Percentiles rank a stretch among this genome's conserved stretches.
Evolutionary conservation across 169 alveolate species (phyloP).

Genomic region (Cryptosporidium canis): DNA sequence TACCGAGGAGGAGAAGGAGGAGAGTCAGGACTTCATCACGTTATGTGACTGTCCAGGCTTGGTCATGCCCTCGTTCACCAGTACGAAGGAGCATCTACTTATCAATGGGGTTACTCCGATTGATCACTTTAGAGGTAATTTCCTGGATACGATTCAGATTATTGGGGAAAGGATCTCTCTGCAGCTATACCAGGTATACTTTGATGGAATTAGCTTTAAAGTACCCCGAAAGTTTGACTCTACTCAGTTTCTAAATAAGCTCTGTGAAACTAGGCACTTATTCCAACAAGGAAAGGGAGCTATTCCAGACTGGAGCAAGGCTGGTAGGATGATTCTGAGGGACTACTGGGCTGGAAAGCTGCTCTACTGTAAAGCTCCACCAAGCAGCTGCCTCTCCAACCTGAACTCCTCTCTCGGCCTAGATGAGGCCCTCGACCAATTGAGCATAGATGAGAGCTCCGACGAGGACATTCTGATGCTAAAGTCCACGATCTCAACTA

Average conservation of each 20-base stretch:
- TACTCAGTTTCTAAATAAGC: slow-evolving; percentile 78
- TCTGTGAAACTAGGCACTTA: slow-evolving; percentile 83
- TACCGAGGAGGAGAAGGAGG: slow-evolving; percentile 26
- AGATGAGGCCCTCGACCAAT: slow-evolving; percentile 26
- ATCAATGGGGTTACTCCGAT: slow-evolving; percentile 96
- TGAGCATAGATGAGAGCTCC: neutral
- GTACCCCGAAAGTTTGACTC: slow-evolving; percentile 73
- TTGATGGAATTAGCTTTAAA: slow-evolving; percentile 70
- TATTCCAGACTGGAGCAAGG: slow-evolving; percentile 92
- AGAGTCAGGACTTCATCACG: slow-evolving; percentile 76
- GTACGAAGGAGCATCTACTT: slow-evolving; percentile 95
- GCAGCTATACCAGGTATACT: slow-evolving; percentile 82
- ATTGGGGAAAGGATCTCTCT: slow-evolving; percentile 92
- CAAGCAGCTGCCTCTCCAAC: slow-evolving; percentile 77
- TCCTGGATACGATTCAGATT: slow-evolving; percentile 91
- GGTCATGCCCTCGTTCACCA: slow-evolving; percentile 96
- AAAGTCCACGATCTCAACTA: neutral
- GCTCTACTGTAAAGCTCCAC: slow-evolving; percentile 86
- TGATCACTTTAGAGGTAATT: slow-evolving; percentile 93
- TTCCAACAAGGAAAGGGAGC: slow-evolving; percentile 93
- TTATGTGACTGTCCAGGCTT: slow-evolving; percentile 98
- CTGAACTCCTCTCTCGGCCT: slow-evolving; percentile 77
- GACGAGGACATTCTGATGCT: slow-evolving; percentile 3
- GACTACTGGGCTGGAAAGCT: slow-evolving; percentile 95
- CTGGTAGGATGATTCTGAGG: slow-evolving; percentile 92